Conservation (phyloP, 768 basidiomycete genomes). For the Scleroderma bovista region DNA sequence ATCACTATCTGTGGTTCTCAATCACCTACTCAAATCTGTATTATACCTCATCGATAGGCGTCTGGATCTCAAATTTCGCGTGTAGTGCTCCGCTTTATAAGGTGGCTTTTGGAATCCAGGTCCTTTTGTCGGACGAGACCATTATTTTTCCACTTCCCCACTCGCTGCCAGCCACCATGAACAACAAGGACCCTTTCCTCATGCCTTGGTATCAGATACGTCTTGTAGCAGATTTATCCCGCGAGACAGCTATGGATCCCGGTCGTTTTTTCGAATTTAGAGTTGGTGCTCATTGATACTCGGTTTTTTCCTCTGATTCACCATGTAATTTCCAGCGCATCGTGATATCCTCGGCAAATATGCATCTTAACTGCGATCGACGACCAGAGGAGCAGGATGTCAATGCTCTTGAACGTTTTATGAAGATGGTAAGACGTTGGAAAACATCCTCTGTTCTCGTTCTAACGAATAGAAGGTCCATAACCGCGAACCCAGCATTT, state of each 20-base stretch:
- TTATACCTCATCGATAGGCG: conserved; percentile 12
- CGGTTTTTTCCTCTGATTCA: not conserved
- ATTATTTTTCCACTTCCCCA: not conserved
- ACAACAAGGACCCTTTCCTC: not conserved
- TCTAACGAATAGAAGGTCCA: not conserved
- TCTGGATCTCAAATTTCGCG: not conserved
- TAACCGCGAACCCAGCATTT: conserved; percentile 3
- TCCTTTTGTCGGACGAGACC: not conserved
- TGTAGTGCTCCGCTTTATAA: no score
- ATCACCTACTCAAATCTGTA: conserved; percentile 2
- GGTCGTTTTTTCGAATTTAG: not conserved
- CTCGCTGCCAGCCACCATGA: not conserved
- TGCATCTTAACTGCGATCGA: conserved; percentile 1
- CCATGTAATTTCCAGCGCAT: not conserved
- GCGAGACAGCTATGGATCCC: not conserved
- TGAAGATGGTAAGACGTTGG: conserved; percentile 8
- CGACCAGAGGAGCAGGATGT: conserved; percentile 12
- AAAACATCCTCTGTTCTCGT: not conserved
- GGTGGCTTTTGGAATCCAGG: not conserved
- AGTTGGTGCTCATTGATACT: conserved; percentile 5
- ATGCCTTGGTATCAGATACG: conserved; percentile 9
- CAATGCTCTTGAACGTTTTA: conserved; percentile 4
- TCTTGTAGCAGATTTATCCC: not conserved
- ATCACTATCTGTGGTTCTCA: conserved; percentile 11
- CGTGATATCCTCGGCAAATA: not conserved